phyloP scores from a whole-genome alignment of 2,329 filamentous ascomycete species.

The Xylariaceae sp. region DNA sequence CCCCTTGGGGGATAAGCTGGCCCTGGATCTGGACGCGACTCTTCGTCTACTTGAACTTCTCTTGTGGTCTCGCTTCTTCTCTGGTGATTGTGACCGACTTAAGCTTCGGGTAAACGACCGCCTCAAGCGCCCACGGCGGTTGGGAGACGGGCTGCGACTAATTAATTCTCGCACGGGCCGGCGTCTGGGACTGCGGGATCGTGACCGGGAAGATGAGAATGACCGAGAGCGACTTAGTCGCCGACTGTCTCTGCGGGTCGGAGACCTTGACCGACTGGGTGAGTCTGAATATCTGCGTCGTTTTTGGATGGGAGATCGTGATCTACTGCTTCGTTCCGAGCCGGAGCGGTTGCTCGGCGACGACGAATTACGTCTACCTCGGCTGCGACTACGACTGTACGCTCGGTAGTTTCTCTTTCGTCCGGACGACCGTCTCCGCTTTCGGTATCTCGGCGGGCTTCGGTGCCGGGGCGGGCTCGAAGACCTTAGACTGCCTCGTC shows the following conservation, averaged over 20 bases:
- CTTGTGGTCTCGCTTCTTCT: conserved; percentile 19
- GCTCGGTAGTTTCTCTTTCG: conserved; percentile 22
- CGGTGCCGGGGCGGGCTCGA: conserved; percentile 24
- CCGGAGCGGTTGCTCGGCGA: conserved; percentile 24
- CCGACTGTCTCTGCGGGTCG: conserved; percentile 36
- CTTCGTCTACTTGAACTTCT: conserved; percentile 18
- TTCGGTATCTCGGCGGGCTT: conserved; percentile 26
- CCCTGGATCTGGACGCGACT: conserved; percentile 18
- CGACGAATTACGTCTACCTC: conserved; percentile 27
- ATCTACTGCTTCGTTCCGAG: conserved; percentile 24
- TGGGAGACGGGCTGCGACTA: conserved; percentile 33
- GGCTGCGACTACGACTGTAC: conserved; percentile 16
- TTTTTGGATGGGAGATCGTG: conserved; percentile 41
- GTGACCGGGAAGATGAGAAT: conserved; percentile 36
- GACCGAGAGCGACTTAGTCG: conserved; percentile 35
- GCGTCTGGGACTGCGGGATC: conserved; percentile 30
- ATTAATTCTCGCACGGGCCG: conserved; percentile 32
- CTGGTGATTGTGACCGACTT: conserved; percentile 23
- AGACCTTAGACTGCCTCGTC: conserved; percentile 26
- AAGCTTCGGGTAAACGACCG: conserved; percentile 32
- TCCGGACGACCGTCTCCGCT: conserved; percentile 28
- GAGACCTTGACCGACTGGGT: conserved; percentile 40
- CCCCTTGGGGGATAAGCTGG: conserved; percentile 21
- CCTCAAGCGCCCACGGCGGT: conserved; percentile 30
- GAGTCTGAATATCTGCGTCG: conserved; percentile 46